A percentile compares a stretch with the other conserved stretches of the same genome.
Conservation (phyloP, 1,139 yeast species). For the Suhomyces choctaworum region DNA sequence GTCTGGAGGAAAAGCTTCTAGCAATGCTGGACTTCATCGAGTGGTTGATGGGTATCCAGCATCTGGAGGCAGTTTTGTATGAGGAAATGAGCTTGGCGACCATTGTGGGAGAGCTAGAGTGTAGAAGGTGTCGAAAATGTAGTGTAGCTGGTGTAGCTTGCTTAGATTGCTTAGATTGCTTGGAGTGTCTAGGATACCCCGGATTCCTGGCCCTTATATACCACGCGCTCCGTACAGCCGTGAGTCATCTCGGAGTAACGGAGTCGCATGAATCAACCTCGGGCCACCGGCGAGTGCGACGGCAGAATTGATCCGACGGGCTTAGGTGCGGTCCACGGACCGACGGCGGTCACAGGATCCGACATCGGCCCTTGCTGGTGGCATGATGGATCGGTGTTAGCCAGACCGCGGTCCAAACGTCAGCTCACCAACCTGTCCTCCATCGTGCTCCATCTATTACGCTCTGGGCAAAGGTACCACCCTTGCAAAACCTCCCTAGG, state of each 20-base stretch:
- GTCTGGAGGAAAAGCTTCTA: constrained; percentile 39
- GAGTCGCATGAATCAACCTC: constrained; percentile 5
- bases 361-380: too few species aligned
- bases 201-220: constrained; percentile 1
- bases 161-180: neutral
- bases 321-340: neutral
- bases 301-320: neutral
- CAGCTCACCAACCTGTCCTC: too few species aligned
- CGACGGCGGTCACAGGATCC: too few species aligned
- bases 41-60: constrained; percentile 40
- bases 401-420: too few species aligned
- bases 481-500: too few species aligned
- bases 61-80: constrained; percentile 47
- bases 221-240: constrained; percentile 7
- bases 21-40: constrained; percentile 13
- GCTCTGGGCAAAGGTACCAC: too few species aligned
- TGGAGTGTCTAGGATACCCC: neutral
- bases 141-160: too few species aligned
- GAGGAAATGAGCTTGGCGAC: constrained; percentile 35
- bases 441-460: too few species aligned
- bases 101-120: constrained; percentile 20
- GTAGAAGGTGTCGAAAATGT: too few species aligned
- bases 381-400: too few species aligned
- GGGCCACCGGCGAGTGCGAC: constrained; percentile 6
- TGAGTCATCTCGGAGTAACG: constrained; percentile 15